Evolutionary conservation across 352 stramenopile species (phyloP), one percentile per base, ranked within the genome.

Genomic region (Phytophthora syringae): DNA sequence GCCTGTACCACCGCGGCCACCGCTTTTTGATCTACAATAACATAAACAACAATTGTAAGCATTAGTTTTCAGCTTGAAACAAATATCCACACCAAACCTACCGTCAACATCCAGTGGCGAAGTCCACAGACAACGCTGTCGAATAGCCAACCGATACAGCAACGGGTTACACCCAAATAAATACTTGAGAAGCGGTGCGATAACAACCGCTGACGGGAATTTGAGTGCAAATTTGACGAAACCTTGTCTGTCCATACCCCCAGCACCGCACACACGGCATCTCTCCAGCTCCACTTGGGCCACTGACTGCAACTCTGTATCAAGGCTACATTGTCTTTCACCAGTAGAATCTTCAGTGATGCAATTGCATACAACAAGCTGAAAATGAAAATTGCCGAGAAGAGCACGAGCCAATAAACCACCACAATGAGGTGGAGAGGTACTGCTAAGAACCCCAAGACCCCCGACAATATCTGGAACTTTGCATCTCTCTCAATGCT

Each of bases 101-200:
- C 70, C 74, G 20, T 74, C 48, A 24, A 77, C 61, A 59, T 66
- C 70, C 11, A 82, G 22, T 0, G 70, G 57, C 2, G 64, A 77
- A 22, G 74, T 82, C 74, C 74, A 82, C 32, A 77, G 48, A 40
- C 75, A 79, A 9, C 62, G 60, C 43, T 76, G 69, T 42, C 69
- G 67, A 36, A 75, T 76, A 2, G 57, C 44, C 27, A 82, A 53
- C 32, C 64, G 61, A 66, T 78, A 75, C n/a, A 82, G 52, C 13
- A 82, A 36, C 28, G 74, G 74, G 51, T 82, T 82, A 43, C 64
- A 74, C 13, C 69, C 71, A 27, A 82, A 69, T 25, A 82, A 56
- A 63, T 79, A 79, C 52, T 82, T 82, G 18, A 82, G 49, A 7
- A 82, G 40, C n/a, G 74, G 74, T 1, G 72, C 53, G 15, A 77